Percentiles rank a stretch among this genome's conserved stretches.
Evolutionary conservation across 495 filamentous ascomycete genomes (phyloP).

Genomic region (Letharia columbiana): DNA sequence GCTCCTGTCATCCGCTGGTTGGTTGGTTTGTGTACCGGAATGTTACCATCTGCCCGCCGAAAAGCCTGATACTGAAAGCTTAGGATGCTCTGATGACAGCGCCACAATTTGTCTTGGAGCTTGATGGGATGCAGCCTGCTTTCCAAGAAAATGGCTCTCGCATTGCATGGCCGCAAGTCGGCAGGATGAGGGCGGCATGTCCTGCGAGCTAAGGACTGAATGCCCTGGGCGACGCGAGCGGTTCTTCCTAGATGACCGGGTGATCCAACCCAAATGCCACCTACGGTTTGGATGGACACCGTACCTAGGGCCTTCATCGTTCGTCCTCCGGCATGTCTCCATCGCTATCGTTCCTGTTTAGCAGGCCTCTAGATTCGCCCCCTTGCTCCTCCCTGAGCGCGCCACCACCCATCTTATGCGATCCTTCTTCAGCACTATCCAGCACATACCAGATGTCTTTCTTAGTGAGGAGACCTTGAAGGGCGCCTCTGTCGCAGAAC

Average conservation of each 20-base stretch:
- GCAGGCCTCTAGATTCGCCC: slow-evolving; percentile 45
- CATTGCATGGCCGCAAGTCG: neutral
- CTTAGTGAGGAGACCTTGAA: slow-evolving; percentile 87
- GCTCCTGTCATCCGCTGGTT: neutral
- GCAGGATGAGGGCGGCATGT: neutral
- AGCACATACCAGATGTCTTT: slow-evolving; percentile 97
- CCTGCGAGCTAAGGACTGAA: neutral
- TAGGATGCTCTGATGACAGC: neutral
- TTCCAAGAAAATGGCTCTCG: too few species aligned
- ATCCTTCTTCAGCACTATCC: slow-evolving; percentile 62
- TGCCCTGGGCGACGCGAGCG: neutral
- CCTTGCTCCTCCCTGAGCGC: slow-evolving; percentile 34
- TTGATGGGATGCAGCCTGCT: neutral
- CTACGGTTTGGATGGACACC: neutral
- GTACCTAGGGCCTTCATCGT: slow-evolving; percentile 21
- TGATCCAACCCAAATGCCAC: neutral
- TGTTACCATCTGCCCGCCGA: neutral
- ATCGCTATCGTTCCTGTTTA: slow-evolving; percentile 35
- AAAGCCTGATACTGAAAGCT: neutral
- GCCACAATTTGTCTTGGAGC: neutral
- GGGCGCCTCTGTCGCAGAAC: slow-evolving; percentile 68
- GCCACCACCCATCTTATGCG: slow-evolving; percentile 28
- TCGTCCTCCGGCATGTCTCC: slow-evolving; percentile 34
- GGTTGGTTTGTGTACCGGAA: neutral
- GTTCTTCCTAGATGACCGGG: neutral